Percentiles rank a stretch among this genome's conserved stretches.
Conservation (phyloP, 2,329 filamentous ascomycete species). For the Canariomyces notabilis region DNA sequence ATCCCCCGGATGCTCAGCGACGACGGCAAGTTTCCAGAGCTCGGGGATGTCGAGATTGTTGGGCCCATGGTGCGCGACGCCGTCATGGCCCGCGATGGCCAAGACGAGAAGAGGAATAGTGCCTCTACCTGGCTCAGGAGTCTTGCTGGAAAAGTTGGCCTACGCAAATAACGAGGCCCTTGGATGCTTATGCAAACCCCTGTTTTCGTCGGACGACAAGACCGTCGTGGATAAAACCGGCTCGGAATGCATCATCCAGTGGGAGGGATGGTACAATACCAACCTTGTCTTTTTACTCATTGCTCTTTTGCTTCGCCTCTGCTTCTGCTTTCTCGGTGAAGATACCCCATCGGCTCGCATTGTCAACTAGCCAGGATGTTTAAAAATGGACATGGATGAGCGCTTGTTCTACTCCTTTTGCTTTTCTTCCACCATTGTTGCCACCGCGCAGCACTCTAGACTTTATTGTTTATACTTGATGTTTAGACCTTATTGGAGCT, state of each 20-base stretch:
- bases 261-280: background rate
- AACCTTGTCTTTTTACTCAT: background rate
- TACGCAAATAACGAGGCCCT: conserved; percentile 27
- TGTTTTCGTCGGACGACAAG: background rate
- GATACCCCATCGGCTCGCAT: background rate
- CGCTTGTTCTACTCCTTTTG: background rate
- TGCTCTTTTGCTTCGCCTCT: background rate
- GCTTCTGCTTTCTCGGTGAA: background rate
- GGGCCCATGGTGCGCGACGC: conserved; percentile 74
- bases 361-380: background rate
- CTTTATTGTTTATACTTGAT: background rate
- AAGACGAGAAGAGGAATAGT: conserved; percentile 39
- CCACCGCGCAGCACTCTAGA: background rate
- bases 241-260: background rate
- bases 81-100: conserved; percentile 43
- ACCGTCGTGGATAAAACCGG: background rate
- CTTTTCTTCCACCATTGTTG: background rate
- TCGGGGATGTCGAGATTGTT: conserved; percentile 88
- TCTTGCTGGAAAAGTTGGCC: conserved; percentile 42
- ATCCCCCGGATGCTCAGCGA: conserved; percentile 66
- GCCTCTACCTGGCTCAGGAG: conserved; percentile 44
- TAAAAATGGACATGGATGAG: background rate
- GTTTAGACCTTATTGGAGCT: background rate
- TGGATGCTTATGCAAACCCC: background rate
- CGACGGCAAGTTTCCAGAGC: conserved; percentile 79